phyloP scores from a whole-genome alignment of 2,329 filamentous ascomycete genomes.

The Neocucurbitaria cava region DNA sequence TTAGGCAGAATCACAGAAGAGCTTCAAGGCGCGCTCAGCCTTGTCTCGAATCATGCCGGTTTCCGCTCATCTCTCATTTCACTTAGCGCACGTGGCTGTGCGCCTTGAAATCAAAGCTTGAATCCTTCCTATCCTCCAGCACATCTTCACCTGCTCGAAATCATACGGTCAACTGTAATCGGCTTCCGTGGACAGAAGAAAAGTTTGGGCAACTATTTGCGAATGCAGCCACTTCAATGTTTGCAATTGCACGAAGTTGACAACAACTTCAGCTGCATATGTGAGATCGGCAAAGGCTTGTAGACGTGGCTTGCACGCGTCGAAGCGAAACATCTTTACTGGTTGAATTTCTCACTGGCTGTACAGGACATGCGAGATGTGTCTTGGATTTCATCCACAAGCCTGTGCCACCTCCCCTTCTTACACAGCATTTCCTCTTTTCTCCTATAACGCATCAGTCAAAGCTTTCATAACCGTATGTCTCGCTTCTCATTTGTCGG shows the following conservation, averaged over 20 bases:
- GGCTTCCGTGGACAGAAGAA: not conserved
- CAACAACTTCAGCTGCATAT: constrained; percentile 24
- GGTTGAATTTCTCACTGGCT: constrained; percentile 18
- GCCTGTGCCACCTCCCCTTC: constrained; percentile 36
- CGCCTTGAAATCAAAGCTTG: constrained; percentile 19
- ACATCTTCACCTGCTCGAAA: constrained; percentile 5
- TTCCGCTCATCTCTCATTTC: constrained; percentile 29
- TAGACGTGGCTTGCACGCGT: constrained; percentile 28
- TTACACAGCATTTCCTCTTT: constrained; percentile 16
- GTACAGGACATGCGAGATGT: constrained; percentile 12
- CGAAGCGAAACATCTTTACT: constrained; percentile 14
- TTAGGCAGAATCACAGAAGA: constrained; percentile 28
- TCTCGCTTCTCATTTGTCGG: constrained; percentile 22
- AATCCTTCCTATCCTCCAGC: constrained; percentile 17
- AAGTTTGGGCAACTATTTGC: constrained; percentile 2
- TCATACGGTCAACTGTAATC: not conserved
- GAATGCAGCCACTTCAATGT: constrained; percentile 10
- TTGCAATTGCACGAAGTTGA: constrained; percentile 31
- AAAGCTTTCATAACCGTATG: constrained; percentile 16
- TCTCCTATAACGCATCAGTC: constrained; percentile 8
- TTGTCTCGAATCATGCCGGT: constrained; percentile 18
- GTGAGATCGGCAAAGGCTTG: constrained; percentile 23
- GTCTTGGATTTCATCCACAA: constrained; percentile 10
- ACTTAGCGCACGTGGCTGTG: constrained; percentile 42
- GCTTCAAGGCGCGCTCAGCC: constrained; percentile 29